Base-by-base conservation (phyloP, 1,284 basidiomycete genomes). In the Farysia itapuensis region DNA sequence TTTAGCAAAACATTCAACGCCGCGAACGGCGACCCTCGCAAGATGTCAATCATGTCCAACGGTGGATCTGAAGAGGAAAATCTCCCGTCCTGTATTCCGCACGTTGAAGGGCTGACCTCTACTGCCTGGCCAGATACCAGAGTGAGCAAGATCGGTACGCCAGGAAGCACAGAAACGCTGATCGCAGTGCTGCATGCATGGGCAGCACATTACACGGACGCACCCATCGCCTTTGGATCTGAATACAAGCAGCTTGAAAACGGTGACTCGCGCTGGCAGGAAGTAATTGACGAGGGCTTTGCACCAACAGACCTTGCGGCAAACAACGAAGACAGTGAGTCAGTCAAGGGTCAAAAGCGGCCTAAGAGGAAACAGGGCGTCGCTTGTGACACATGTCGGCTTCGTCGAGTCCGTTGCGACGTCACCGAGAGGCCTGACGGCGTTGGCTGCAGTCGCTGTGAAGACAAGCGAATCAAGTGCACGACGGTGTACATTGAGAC, bases 341-440 rank as follows among this genome's bases (percentile, higher is more conserved):
- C 45, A 13, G 37, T 20, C 31, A 20, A 39, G 5, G 25, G 46
- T 30, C 7, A 31, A n/a, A 51, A 54, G 48, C 51, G 64, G 21
- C 67, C 67, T 8, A 74, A 74, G 46, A 64, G 72, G 12, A 70
- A 73, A 30, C 72, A 75, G 48, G 72, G 72, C 9, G 72, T 75
- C 4, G 72, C 72, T 7, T 75, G 72, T 40, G 72, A 75, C 28
- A 72, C 70, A 6, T 75, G 72, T 41, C 71, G 70, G 13, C 44
- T 75, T 19, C 59, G 72, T 8, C 50, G 72, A 24, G 67, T 75
- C 18, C 43, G 72, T 14, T 75, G 72, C 48, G 70, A 73, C 33
- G 33, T 73, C 19, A 71, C 66, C 20, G 72, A 75, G 43, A 54
- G 70, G 25, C 64, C 64, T 6, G 57, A 67, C 4, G 72, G 72